phyloP scores from a whole-genome alignment of 805 yeast species.

The Yarrowia hollandica region DNA sequence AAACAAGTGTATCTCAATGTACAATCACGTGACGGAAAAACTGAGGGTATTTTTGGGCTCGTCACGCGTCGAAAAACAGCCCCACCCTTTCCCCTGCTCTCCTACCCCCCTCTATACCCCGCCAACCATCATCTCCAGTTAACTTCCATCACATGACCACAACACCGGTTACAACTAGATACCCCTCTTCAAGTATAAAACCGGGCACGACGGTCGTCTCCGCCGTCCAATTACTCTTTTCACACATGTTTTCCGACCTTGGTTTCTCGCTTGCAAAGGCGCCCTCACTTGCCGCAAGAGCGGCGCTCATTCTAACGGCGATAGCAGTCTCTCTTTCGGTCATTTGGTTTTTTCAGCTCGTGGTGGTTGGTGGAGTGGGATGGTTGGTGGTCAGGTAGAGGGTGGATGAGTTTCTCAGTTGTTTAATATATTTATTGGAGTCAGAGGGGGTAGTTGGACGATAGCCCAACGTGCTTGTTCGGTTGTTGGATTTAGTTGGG shows the following conservation, averaged over 20 bases:
- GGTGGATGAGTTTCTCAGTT: neutral
- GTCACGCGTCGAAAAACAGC: neutral
- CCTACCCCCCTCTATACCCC: neutral
- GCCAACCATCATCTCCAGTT: neutral
- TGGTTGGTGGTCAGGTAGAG: neutral
- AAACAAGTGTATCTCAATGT: neutral
- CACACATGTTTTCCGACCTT: neutral
- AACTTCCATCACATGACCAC: neutral
- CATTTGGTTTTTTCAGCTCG: constrained; percentile 12
- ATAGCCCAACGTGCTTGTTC: too few species aligned
- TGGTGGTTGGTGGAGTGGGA: constrained; percentile 5
- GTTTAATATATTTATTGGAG: neutral
- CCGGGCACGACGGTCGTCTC: neutral
- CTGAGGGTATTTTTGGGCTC: neutral
- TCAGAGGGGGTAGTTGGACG: too few species aligned
- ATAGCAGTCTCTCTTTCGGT: neutral
- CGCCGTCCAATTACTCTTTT: neutral
- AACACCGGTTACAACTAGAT: neutral
- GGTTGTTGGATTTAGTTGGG: too few species aligned
- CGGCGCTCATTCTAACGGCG: neutral
- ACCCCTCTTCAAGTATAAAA: constrained; percentile 13
- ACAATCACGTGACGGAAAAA: neutral
- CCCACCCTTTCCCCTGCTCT: neutral
- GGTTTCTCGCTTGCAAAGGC: constrained; percentile 6
- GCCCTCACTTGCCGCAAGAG: constrained; percentile 3